These are phyloP conservation scores for Hyaloscypha finlandica DNA, from an alignment of 495 filamentous ascomycete genomes.

Conservation along the genomic window DNA sequence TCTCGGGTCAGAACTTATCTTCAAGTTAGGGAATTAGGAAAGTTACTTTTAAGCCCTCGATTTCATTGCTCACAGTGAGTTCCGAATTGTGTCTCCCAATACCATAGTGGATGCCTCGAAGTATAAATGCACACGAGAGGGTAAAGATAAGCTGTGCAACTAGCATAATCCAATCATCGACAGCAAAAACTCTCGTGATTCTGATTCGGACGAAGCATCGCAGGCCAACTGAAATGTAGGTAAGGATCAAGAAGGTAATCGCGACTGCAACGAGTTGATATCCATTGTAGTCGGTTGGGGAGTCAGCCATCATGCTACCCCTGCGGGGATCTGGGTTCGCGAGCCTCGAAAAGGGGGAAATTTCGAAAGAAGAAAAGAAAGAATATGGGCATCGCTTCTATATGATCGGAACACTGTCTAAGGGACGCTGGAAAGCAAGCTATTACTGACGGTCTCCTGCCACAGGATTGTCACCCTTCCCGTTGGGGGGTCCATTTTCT, in stretches of 20 bases:
- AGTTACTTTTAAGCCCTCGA: slow-evolving; percentile 37
- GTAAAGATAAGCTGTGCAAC: slow-evolving; percentile 40
- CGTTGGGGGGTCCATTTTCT: no score
- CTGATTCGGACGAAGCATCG: slow-evolving; percentile 39
- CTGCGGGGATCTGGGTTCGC: not conserved
- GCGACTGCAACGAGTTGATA: slow-evolving; percentile 35
- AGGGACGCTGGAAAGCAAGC: not conserved
- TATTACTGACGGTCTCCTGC: not conserved
- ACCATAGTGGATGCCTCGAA: slow-evolving; percentile 36
- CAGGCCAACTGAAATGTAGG: slow-evolving; percentile 39
- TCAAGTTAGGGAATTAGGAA: not conserved
- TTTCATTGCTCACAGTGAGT: slow-evolving; percentile 37
- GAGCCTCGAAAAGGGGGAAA: not conserved
- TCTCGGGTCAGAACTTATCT: not conserved
- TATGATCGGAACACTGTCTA: not conserved
- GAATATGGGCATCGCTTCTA: not conserved
- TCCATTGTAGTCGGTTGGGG: slow-evolving; percentile 36
- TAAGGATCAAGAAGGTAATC: slow-evolving; percentile 35
- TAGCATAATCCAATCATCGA: slow-evolving; percentile 47
- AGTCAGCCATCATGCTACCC: not conserved
- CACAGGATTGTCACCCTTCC: no score
- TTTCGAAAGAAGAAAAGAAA: not conserved
- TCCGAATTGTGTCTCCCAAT: slow-evolving; percentile 41
- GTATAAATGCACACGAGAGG: slow-evolving; percentile 37
- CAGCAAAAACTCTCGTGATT: slow-evolving; percentile 42